Evolutionary conservation across 1,139 yeast genomes (phyloP).

Genomic region (Kurtzmaniella natalensis): DNA sequence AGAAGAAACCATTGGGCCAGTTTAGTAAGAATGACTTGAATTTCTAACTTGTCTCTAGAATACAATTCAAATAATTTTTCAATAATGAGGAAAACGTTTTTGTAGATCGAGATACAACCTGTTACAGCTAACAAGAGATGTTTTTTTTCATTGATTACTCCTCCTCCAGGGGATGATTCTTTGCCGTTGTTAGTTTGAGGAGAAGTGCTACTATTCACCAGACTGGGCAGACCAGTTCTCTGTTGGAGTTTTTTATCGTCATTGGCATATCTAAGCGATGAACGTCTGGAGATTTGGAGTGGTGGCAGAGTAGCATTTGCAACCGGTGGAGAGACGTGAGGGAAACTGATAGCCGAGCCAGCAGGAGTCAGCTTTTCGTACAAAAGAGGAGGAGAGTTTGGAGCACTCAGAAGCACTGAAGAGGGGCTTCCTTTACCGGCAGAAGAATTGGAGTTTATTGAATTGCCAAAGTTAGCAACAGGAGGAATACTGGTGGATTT

Average conservation of each 20-base stretch:
- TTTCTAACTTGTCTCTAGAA: conserved; percentile 20
- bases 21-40: conserved; percentile 24
- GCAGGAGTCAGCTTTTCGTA: neutral
- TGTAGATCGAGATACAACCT: conserved; percentile 24
- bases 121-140: conserved; percentile 27
- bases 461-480: neutral
- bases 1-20: conserved; percentile 25
- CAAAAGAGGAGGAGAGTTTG: conserved; percentile 7
- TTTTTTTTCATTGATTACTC: conserved; percentile 13
- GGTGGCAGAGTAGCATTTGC: conserved; percentile 6
- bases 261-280: conserved; percentile 14
- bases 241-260: conserved; percentile 13
- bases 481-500: neutral
- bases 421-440: conserved; percentile 4
- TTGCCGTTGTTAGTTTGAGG: neutral
- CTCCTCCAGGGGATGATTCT: neutral
- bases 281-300: conserved; percentile 9
- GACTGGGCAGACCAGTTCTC: conserved; percentile 3
- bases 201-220: neutral
- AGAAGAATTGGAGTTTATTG: neutral
- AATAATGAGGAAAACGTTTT: conserved; percentile 22
- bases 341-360: neutral
- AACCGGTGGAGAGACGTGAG: neutral
- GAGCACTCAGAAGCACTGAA: conserved; percentile 8
- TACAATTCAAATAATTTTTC: conserved; percentile 25